Evolutionary conservation across 768 basidiomycete genomes (phyloP).

Genomic region (Naganishia kalamii): DNA sequence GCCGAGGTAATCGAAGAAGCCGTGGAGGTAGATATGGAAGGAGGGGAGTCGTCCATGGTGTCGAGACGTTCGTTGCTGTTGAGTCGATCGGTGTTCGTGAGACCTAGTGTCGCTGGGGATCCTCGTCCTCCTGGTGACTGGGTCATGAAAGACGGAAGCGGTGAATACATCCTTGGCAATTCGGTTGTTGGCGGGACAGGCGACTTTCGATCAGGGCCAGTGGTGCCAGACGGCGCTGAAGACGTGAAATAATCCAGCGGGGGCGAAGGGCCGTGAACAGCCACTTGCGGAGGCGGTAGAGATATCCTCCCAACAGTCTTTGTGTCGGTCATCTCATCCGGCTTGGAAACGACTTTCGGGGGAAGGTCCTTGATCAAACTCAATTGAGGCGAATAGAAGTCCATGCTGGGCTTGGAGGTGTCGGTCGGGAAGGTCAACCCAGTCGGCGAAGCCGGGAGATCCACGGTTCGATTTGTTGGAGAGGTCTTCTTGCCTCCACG

Average conservation of each 20-base stretch:
- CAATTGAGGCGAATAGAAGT: constrained; percentile 40
- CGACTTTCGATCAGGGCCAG: constrained; percentile 7
- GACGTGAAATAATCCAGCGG: constrained; percentile 21
- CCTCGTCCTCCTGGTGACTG: background rate
- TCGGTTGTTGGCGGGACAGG: constrained; percentile 12
- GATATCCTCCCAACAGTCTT: background rate
- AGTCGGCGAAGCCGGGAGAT: constrained; percentile 35
- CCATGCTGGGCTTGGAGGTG: constrained; percentile 23
- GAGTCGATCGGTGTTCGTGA: background rate
- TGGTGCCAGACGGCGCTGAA: constrained; percentile 11
- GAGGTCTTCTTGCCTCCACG: constrained; percentile 29
- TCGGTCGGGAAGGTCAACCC: constrained; percentile 27
- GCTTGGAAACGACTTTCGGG: background rate
- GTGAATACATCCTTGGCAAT: constrained; percentile 25
- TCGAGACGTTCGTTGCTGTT: background rate
- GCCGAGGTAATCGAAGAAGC: constrained; percentile 22
- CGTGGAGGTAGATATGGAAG: constrained; percentile 14
- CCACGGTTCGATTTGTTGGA: constrained; percentile 19
- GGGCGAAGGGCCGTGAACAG: constrained; percentile 15
- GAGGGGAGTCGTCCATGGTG: constrained; percentile 14
- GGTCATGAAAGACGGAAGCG: constrained; percentile 18
- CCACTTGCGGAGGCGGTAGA: background rate
- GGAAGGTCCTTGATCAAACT: constrained; percentile 16
- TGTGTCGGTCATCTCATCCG: background rate
- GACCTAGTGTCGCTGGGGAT: background rate